Evolutionary conservation across 2,329 filamentous ascomycete species (phyloP).

Genomic region (Cryphonectria japonica): DNA sequence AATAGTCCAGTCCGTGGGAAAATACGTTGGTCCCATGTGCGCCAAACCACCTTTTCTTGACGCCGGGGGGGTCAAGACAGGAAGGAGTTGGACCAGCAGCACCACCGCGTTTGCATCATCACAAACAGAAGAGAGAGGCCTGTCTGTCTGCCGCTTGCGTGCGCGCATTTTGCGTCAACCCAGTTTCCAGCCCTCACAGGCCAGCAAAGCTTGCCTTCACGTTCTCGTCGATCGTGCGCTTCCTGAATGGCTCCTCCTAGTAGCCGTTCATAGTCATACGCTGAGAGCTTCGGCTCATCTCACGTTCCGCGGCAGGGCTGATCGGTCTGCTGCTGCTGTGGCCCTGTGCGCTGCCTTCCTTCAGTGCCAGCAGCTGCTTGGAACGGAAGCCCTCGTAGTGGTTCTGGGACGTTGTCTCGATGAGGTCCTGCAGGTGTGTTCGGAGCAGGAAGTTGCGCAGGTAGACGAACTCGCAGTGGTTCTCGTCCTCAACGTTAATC

Average conservation of each 20-base stretch:
- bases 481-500: constrained; percentile 99
- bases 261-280: constrained; percentile 99
- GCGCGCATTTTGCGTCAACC: constrained; percentile 26
- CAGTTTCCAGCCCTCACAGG: constrained; percentile 25
- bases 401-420: constrained; percentile 99
- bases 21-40: constrained; percentile 40
- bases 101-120: constrained; percentile 20
- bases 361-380: constrained; percentile 96
- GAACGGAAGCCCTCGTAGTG: constrained; percentile 99
- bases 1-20: constrained; percentile 46
- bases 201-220: constrained; percentile 28
- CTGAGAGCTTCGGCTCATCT: constrained; percentile 96
- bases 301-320: constrained; percentile 90
- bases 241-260: constrained; percentile 52
- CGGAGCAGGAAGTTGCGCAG: constrained; percentile 97
- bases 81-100: constrained; percentile 35
- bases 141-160: constrained; percentile 19
- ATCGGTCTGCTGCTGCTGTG: constrained; percentile 89
- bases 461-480: constrained; percentile 99
- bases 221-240: constrained; percentile 29
- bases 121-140: constrained; percentile 17
- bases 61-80: constrained; percentile 36
- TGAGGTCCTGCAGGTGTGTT: constrained; percentile 96
- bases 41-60: constrained; percentile 41
- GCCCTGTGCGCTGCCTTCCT: constrained; percentile 92